These are phyloP conservation scores for Chalciporus piperatus DNA, from an alignment of 768 basidiomycete genomes.

Conservation along the genomic window DNA sequence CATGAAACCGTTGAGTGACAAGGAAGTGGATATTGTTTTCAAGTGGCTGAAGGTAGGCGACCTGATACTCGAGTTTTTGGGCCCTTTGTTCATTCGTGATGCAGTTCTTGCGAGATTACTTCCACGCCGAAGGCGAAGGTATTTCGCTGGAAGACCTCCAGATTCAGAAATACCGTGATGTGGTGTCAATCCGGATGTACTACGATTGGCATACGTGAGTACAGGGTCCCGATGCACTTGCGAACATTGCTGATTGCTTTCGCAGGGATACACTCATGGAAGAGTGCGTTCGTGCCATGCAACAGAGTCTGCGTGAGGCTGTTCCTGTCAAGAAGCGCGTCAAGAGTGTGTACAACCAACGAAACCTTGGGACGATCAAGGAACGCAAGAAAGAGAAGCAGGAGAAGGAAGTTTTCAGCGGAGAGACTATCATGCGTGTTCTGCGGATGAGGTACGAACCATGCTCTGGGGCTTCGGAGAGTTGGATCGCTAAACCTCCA, in stretches of 20 bases:
- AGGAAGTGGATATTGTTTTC: slow-evolving; percentile 98
- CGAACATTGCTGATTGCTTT: slow-evolving; percentile 5
- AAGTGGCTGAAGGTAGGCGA: slow-evolving; percentile 86
- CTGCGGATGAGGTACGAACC: slow-evolving; percentile 85
- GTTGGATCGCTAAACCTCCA: slow-evolving; percentile 2
- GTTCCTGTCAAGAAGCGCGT: slow-evolving; percentile 82
- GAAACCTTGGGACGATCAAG: slow-evolving; percentile 95
- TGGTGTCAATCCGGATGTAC: slow-evolving; percentile 86
- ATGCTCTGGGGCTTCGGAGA: background rate
- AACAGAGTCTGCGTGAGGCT: slow-evolving; percentile 72
- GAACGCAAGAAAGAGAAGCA: slow-evolving; percentile 88
- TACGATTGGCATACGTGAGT: slow-evolving; percentile 94
- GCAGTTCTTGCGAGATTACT: slow-evolving; percentile 92
- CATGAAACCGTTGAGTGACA: slow-evolving; percentile 89
- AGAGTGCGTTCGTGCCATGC: slow-evolving; percentile 95
- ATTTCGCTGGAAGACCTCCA: slow-evolving; percentile 83
- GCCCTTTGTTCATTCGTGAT: background rate
- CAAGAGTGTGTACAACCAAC: slow-evolving; percentile 89
- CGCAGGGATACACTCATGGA: slow-evolving; percentile 81
- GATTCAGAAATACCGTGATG: slow-evolving; percentile 92
- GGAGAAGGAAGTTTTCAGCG: slow-evolving; percentile 69
- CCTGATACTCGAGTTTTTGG: background rate
- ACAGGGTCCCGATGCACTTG: background rate
- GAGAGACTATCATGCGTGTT: slow-evolving; percentile 92
- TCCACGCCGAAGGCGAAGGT: slow-evolving; percentile 91